Evolutionary conservation across 192 early-diverging fungal genomes (phyloP), one percentile per base, ranked within the genome.

Genomic region (Jimgerdemannia flammicorona): DNA sequence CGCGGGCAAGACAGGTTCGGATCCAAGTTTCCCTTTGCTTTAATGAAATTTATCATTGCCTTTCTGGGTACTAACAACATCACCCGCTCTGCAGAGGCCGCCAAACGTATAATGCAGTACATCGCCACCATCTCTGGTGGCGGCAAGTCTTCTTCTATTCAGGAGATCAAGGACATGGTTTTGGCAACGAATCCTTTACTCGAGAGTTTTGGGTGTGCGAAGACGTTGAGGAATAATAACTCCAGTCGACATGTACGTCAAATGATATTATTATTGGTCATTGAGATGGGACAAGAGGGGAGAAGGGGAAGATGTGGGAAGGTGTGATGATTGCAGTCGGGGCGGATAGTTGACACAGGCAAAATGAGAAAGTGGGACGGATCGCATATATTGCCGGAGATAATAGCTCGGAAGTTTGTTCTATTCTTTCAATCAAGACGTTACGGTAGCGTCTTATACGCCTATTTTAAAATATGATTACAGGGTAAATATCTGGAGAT

Each of bases 401-500:
- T 29, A 29, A 29, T 29, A 29, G 29, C 29, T 29, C 29, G 29
- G 29, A 29, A 29, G 29, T 29, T 29, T 29, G 29, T 29, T 29
- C 29, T 29, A 29, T 29, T 29, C 29, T 29, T 29, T 29, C 29
- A 29, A 29, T 29, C 29, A 29, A 29, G 29, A 29, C 3, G 75
- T 43, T 75, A 49, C 14, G 43, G 40, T 41, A 54, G 9, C 20
- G 3, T 44, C 44, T 44, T 40, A 69, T n/a, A 7, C 4, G 40
- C 43, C 9, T 69, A 8, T 4, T 69, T 29, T 69, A 14, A 19
- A 70, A 49, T 39, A 68, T 40, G 17, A n/a, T 49, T 72, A 39
- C 77, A 94, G 93, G 97, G 98, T 64, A 99, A 99, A 84, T 99
- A 99, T 79, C 91, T 99, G 75, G 98, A 99, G 84, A 99, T 99